Conservation (phyloP, 2,329 filamentous ascomycete genomes). For the Microcyclosporella mali region DNA sequence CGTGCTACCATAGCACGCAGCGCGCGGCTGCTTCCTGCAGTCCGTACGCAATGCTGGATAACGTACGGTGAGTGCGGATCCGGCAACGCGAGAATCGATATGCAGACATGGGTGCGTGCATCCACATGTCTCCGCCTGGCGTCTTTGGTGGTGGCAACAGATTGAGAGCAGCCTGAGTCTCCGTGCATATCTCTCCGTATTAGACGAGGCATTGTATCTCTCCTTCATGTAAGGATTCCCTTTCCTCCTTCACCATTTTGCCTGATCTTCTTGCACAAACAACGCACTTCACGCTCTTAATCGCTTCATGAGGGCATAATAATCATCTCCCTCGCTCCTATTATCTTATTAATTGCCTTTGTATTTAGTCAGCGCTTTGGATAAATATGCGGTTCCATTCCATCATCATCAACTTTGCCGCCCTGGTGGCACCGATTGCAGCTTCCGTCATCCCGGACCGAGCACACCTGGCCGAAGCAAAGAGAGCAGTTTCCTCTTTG, state of each 20-base stretch:
- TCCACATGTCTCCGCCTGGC: constrained; percentile 1
- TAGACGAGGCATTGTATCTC: background rate
- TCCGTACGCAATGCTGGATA: background rate
- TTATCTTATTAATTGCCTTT: no score
- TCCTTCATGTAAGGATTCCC: constrained; percentile 2
- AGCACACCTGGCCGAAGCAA: background rate
- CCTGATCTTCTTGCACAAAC: background rate
- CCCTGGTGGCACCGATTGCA: constrained; percentile 4
- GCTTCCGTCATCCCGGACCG: constrained; percentile 1
- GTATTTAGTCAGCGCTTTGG: background rate
- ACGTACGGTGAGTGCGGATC: constrained; percentile 4
- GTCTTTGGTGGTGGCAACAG: constrained; percentile 1
- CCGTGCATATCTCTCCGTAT: no score
- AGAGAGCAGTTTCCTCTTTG: constrained; percentile 1
- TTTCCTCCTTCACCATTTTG: background rate
- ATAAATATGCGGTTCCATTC: constrained; percentile 7
- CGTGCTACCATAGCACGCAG: constrained; percentile 2
- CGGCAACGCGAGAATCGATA: constrained; percentile 4
- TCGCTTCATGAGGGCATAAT: background rate
- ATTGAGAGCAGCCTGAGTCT: constrained; percentile 5
- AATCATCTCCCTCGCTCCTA: background rate
- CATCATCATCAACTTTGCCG: constrained; percentile 7
- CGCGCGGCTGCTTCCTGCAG: background rate
- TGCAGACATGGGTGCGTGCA: background rate
- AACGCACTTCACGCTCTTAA: background rate